Percentiles rank a stretch among this genome's conserved stretches.
These are phyloP conservation scores for Globisporangium megalacanthum DNA, from an alignment of 352 stramenopile species.

Conservation along the genomic window DNA sequence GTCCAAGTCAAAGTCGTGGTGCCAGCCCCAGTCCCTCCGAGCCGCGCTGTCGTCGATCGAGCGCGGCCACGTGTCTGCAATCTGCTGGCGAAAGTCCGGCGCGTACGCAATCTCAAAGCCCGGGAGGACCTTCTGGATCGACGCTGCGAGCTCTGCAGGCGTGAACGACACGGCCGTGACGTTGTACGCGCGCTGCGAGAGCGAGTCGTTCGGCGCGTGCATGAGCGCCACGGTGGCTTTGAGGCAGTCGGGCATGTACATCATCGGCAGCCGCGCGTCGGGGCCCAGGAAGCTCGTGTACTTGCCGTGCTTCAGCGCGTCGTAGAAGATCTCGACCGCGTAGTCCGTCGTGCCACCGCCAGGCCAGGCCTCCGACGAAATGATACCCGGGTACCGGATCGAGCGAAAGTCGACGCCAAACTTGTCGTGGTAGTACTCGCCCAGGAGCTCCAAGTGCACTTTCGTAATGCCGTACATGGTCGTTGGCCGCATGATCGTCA, in stretches of 20 bases:
- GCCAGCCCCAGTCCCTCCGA: conserved; percentile 85
- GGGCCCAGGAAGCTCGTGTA: conserved; percentile 87
- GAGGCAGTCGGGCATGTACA: conserved; percentile 93
- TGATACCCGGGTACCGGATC: conserved; percentile 88
- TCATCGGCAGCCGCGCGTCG: conserved; percentile 88
- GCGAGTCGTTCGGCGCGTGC: conserved; percentile 50
- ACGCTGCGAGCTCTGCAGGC: conserved; percentile 72
- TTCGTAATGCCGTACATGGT: conserved; percentile 94
- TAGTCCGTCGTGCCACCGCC: conserved; percentile 88
- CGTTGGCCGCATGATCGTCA: conserved; percentile 89
- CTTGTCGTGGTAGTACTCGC: conserved; percentile 91
- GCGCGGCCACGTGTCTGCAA: conserved; percentile 88
- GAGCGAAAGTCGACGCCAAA: conserved; percentile 91
- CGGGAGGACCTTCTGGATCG: conserved; percentile 85
- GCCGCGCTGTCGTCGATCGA: conserved; percentile 82
- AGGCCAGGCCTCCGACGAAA: conserved; percentile 82
- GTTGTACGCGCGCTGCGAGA: conserved; percentile 90
- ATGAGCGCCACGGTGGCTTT: conserved; percentile 83
- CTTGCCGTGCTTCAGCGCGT: conserved; percentile 80
- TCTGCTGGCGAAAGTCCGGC: conserved; percentile 88
- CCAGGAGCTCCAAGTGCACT: conserved; percentile 86
- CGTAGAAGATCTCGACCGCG: conserved; percentile 92
- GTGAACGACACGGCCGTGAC: conserved; percentile 89
- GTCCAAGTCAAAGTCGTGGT: conserved; percentile 87
- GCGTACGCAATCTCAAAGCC: conserved; percentile 85